Evolutionary conservation across 2,329 filamentous ascomycete species (phyloP), one percentile per base, ranked within the genome.

Genomic region (Colletotrichum simmondsii): DNA sequence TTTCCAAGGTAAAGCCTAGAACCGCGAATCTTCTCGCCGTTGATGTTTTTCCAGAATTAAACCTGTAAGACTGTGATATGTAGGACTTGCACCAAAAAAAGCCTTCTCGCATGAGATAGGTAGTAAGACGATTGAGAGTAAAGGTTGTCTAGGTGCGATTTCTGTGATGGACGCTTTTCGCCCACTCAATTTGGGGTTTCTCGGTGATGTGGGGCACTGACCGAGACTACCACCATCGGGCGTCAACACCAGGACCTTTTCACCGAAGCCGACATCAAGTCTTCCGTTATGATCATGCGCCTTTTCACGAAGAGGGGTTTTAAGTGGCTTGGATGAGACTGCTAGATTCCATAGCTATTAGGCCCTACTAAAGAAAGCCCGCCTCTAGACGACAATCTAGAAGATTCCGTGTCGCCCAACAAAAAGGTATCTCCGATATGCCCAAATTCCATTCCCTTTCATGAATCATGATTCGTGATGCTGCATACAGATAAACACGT

Each of bases 161-260:
- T 56, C 62, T 37, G 37, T 28, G 60, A 59, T 64, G 58, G 22
- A 53, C 58, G 70, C 70, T 69, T 72, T 72, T 69, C 66, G 66
- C 42, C 42, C 53, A 65, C 57, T 59, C 52, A 37, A 70, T 26
- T 69, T 70, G 60, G 66, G 70, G 66, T 61, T 72, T 19, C 19
- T 70, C 70, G 66, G 60, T 59, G 70, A 72, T 72, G 70, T 72
- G 70, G 70, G 70, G 70, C 70, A 24, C 32, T 42, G 54, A 70
- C 60, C 46, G 60, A 72, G 54, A 16, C 30, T 14, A 52, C 12
- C 28, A 53, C 42, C 60, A 53, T 49, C 60, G 60, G 24, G 12
- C 42, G 32, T 53, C 12, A 8, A 63, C 24, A 19, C 19, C 19
- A 10, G 4, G 19, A n/a, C 6, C 8, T n/a, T 49, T 49, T 61